Evolutionary conservation across 768 basidiomycete species (phyloP), one percentile per base, ranked within the genome.

Genomic region (Naematelia encephala): DNA sequence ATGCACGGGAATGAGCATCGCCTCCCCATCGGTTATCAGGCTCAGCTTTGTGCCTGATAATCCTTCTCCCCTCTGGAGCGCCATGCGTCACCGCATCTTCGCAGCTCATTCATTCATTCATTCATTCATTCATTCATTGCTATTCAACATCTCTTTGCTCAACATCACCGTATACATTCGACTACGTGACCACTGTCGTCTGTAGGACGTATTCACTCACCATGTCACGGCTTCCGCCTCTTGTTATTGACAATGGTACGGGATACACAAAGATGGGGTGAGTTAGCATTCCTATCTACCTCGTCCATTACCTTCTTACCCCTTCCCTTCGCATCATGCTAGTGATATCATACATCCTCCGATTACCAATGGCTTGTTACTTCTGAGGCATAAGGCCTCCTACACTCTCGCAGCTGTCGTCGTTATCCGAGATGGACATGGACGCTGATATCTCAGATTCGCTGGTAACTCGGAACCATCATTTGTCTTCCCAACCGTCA

Each of bases 401-500:
- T 3, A 21, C 34, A 21, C n/a, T 23, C 27, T 39, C 11, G 12
- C 5, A 25, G 1, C 23, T 43, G 14, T 22, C 8, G 16, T 19
- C 21, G 2, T 19, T 16, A 21, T 13, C 13, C 5, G 50, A 14
- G 2, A 62, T 50, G 45, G n/a, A 62, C 49, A 16, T 50, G 51
- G 19, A 47, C 29, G 23, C 60, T 53, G 19, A 42, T 34, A 13
- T 43, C 54, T 3, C 70, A 93, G 94, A 30, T 98, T 96, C 79
- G 93, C 96, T 45, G 94, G 94, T 54, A 99, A 99, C 80, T 96
- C 91, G 47, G 93, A 98, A 80, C 96, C 96, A 19, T 97, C 94
- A 8, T 99, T 94, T 74, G 92, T 97, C n/a, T 96, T 97, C 74
- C 94, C 96, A 1, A 97, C 94, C 5, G 92, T 93, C 26, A 98